Base-by-base conservation (phyloP, 495 filamentous ascomycete genomes). In the Tuber magnatum region DNA sequence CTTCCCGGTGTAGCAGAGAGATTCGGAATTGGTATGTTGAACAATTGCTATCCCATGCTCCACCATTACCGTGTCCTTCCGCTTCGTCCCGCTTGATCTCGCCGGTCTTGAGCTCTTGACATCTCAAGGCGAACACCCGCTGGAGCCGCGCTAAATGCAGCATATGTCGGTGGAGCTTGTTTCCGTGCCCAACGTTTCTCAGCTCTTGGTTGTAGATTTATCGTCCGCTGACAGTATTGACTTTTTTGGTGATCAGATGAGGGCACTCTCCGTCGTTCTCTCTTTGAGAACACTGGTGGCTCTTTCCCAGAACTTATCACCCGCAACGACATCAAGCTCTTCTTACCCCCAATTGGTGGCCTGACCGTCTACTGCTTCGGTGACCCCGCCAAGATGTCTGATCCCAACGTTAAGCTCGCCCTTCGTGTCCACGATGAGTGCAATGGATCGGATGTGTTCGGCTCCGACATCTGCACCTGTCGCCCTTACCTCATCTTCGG, bases 401-500 rank as follows among this genome's bases (percentile, higher is more conserved):
- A 99, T 82, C 90, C 92, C 68, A 93, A 91, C 68, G 92, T 92
- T 71, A 89, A 88, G 76, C 87, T 98, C 69, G 91, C 95, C 41
- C 87, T 99, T 76, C 93, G 95, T 71, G 91, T 99, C 69, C 95
- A 99, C 84, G 95, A 99, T 84, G 95, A 97, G 85, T 94, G 94
- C 86, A 98, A 98, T 83, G 94, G 95, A 73, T 94, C 92, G 84
- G 95, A 99, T 87, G 95, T 99, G 73, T 99, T 99, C 84, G 94
- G 97, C 75, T 97, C 93, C 46, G 95, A 99, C 84, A 99, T 99
- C 83, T 99, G 95, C 85, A 99, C 95, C 41, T 97, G 95, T 84
- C 90, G 95, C 68, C 95, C 95, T 44, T 99, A 99, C 81, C 89
- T 99, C 74, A 95, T 97, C 78, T 99, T 95, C 82, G 95, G 95